These are phyloP conservation scores for Acanthamoeba sp. DNA, from an alignment of 208 protist genomes.

Conservation along the genomic window DNA sequence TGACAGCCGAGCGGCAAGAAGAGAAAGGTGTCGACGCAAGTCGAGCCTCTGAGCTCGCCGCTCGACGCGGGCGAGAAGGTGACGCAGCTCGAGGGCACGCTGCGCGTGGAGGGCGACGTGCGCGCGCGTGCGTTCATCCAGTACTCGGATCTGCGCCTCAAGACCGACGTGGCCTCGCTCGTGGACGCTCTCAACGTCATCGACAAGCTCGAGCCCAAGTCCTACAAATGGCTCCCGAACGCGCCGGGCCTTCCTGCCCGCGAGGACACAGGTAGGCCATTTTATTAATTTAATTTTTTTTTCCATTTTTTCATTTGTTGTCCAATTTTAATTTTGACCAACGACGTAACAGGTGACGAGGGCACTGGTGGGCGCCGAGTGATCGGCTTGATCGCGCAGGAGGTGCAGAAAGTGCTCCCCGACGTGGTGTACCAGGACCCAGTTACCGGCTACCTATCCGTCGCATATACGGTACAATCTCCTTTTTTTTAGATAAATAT, in stretches of 20 bases:
- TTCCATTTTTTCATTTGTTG: too few species aligned
- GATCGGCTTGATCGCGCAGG: slow-evolving; percentile 74
- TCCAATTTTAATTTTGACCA: too few species aligned
- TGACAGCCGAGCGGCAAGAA: background rate
- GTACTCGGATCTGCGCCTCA: slow-evolving; percentile 66
- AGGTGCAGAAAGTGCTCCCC: slow-evolving; percentile 69
- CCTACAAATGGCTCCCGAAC: slow-evolving; percentile 51
- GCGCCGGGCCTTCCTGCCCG: background rate
- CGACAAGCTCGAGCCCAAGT: slow-evolving; percentile 63
- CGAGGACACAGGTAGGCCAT: too few species aligned
- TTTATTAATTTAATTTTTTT: too few species aligned
- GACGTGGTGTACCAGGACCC: slow-evolving; percentile 57
- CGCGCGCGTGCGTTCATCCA: slow-evolving; percentile 65
- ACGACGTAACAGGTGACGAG: background rate
- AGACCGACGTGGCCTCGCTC: slow-evolving; percentile 61
- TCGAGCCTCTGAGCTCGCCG: background rate
- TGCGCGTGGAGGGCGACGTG: slow-evolving; percentile 71
- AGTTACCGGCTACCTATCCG: slow-evolving; percentile 37
- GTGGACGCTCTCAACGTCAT: slow-evolving; percentile 66
- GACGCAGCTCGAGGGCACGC: slow-evolving; percentile 21
- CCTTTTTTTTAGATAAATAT: background rate
- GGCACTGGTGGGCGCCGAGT: background rate
- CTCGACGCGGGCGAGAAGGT: background rate
- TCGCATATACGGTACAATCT: slow-evolving; percentile 5
- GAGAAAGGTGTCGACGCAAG: slow-evolving; percentile 16